Conservation (phyloP, 768 basidiomycete species). For the Trametes sanguinea region DNA sequence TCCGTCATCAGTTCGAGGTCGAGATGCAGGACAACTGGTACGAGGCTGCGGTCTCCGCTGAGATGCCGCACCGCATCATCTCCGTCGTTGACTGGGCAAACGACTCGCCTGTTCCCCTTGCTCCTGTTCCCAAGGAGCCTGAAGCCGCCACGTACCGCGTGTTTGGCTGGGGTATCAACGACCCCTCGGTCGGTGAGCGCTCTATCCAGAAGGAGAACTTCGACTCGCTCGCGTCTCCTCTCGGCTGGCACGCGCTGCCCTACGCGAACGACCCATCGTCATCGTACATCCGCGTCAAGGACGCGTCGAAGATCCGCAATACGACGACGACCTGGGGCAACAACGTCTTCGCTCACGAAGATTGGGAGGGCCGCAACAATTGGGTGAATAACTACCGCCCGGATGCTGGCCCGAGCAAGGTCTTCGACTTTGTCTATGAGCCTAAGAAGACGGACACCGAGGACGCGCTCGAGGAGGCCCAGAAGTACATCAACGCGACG, state of each 20-base stretch:
- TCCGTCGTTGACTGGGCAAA: slow-evolving; percentile 95
- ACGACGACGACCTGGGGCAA: slow-evolving; percentile 87
- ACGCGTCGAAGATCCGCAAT: slow-evolving; percentile 41
- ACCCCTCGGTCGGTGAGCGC: slow-evolving; percentile 73
- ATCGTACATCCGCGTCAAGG: slow-evolving; percentile 23
- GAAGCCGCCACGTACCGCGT: slow-evolving; percentile 58
- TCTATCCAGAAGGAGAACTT: slow-evolving; percentile 62
- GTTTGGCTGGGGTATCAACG: slow-evolving; percentile 83
- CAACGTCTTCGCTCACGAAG: slow-evolving; percentile 93
- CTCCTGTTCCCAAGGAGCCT: slow-evolving; percentile 35
- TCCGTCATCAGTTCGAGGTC: slow-evolving; percentile 66
- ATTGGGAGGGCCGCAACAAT: slow-evolving; percentile 73
- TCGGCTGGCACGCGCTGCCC: slow-evolving; percentile 91
- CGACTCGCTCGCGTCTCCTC: slow-evolving; percentile 79
- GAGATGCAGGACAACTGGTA: slow-evolving; percentile 98
- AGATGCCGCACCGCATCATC: slow-evolving; percentile 75
- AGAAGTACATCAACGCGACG: slow-evolving; percentile 83
- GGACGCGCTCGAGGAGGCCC: slow-evolving; percentile 70
- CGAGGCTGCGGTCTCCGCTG: slow-evolving; percentile 79
- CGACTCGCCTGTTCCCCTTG: slow-evolving; percentile 56
- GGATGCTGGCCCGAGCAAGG: slow-evolving; percentile 52
- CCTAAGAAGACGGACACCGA: slow-evolving; percentile 56
- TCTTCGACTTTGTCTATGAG: slow-evolving; percentile 75
- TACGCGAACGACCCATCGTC: slow-evolving; percentile 63
- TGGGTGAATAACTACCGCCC: slow-evolving; percentile 83